These are phyloP conservation scores for Dalbergia cultrata DNA, from an alignment of 306 rosid species.

Conservation along the genomic window DNA sequence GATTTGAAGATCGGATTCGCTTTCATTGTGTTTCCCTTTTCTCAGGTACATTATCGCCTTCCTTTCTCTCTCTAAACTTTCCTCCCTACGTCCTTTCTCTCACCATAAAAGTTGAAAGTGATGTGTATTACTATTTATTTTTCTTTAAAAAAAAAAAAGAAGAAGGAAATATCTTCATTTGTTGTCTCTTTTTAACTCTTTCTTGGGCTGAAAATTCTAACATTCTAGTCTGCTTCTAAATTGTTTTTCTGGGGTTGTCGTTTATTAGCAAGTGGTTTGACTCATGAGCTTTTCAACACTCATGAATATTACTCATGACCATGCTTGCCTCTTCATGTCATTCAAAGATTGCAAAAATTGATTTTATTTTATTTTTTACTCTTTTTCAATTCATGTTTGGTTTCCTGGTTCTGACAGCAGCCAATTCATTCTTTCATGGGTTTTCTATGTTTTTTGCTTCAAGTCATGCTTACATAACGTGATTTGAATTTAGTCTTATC, in stretches of 20 bases:
- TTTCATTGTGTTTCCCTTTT: constrained; percentile 68
- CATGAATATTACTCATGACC: constrained; percentile 37
- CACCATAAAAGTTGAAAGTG: constrained; percentile 48
- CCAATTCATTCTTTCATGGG: constrained; percentile 37
- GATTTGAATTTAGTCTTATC: constrained; percentile 49
- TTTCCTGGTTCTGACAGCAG: constrained; percentile 52
- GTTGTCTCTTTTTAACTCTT: background rate
- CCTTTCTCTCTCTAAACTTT: constrained; percentile 52
- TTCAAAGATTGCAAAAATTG: constrained; percentile 45
- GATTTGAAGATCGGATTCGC: constrained; percentile 62
- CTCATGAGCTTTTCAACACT: constrained; percentile 63
- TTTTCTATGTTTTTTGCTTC: constrained; percentile 37
- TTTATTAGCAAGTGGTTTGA: constrained; percentile 58
- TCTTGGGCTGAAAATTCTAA: constrained; percentile 39
- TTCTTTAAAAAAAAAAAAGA: background rate
- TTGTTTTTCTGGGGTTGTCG: constrained; percentile 33
- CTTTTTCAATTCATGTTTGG: constrained; percentile 38
- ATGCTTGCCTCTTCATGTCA: constrained; percentile 1
- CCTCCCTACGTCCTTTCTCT: constrained; percentile 44
- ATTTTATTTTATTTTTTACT: background rate
- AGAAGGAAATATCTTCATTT: background rate
- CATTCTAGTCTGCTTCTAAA: constrained; percentile 46
- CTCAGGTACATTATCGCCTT: constrained; percentile 59
- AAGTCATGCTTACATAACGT: constrained; percentile 40
- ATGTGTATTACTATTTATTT: constrained; percentile 40